phyloP scores from a whole-genome alignment of 306 rosid species.

The Vicia sativa region DNA sequence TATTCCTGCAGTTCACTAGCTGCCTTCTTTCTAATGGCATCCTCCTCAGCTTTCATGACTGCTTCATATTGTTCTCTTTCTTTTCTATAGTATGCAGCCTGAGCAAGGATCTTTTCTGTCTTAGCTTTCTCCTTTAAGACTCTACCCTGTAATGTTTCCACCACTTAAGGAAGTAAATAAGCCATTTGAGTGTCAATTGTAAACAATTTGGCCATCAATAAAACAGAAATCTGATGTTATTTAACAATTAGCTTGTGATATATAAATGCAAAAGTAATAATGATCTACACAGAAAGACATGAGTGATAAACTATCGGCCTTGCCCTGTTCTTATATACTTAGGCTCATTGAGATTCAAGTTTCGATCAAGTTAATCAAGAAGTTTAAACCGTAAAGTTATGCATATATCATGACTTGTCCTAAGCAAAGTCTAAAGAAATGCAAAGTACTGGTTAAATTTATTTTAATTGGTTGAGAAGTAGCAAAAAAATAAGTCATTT shows the following conservation, averaged over 20 bases:
- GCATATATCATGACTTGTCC: not conserved
- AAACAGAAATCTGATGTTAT: conserved; percentile 9
- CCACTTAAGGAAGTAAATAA: conserved; percentile 21
- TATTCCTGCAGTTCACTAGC: conserved; percentile 45
- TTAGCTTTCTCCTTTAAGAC: conserved; percentile 49
- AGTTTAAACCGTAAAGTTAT: conserved; percentile 11
- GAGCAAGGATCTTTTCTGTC: conserved; percentile 53
- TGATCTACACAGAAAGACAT: conserved; percentile 1
- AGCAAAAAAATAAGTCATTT: no score
- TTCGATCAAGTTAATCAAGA: conserved; percentile 7
- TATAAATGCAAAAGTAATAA: conserved; percentile 29
- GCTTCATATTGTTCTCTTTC: conserved; percentile 51
- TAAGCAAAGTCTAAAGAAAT: conserved; percentile 14
- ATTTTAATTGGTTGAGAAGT: conserved; percentile 24
- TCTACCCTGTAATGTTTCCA: conserved; percentile 50
- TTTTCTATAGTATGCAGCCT: conserved; percentile 49
- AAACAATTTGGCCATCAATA: conserved; percentile 27
- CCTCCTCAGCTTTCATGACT: conserved; percentile 50
- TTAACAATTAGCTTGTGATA: conserved; percentile 17
- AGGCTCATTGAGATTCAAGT: conserved; percentile 1
- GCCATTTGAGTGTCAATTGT: not conserved
- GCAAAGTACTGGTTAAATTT: conserved; percentile 31
- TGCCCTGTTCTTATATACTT: conserved; percentile 13
- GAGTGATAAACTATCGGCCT: not conserved
- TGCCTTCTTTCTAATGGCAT: conserved; percentile 50